Evolutionary conservation across 768 basidiomycete genomes (phyloP).

Genomic region (Scleroderma citrinum): DNA sequence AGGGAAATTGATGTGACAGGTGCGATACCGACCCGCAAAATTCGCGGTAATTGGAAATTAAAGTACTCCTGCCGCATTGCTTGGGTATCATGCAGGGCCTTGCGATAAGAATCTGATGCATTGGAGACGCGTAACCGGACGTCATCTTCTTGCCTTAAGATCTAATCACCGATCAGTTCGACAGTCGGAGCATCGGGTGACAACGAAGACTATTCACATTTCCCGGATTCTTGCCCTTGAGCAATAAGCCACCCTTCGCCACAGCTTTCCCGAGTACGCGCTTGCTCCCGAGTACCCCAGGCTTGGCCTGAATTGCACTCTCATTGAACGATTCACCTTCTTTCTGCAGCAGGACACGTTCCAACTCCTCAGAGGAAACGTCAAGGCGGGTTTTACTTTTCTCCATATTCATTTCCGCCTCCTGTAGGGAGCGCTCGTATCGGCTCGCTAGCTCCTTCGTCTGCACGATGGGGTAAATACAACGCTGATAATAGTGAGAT

Average conservation of each 20-base stretch:
- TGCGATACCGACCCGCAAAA: constrained; percentile 68
- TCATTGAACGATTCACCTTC: constrained; percentile 92
- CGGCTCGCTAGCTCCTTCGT: constrained; percentile 87
- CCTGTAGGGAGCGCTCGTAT: constrained; percentile 84
- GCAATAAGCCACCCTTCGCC: constrained; percentile 79
- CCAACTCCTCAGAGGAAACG: constrained; percentile 87
- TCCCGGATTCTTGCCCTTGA: constrained; percentile 91
- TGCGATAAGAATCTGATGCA: constrained; percentile 84
- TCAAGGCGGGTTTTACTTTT: constrained; percentile 87
- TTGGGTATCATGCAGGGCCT: constrained; percentile 87
- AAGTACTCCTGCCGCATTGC: constrained; percentile 94
- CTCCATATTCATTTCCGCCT: constrained; percentile 81
- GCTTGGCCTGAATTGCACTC: constrained; percentile 60
- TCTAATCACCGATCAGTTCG: constrained; percentile 35
- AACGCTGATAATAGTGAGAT: background rate
- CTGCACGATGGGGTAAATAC: constrained; percentile 32
- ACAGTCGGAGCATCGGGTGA: constrained; percentile 3
- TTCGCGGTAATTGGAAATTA: constrained; percentile 92
- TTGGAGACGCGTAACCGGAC: constrained; percentile 78
- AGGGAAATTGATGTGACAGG: constrained; percentile 6
- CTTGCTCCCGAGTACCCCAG: constrained; percentile 60
- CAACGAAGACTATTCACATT: constrained; percentile 45
- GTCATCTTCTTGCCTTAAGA: constrained; percentile 93
- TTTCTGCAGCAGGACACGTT: constrained; percentile 86
- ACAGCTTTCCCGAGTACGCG: constrained; percentile 88